Percentiles rank a stretch among this genome's conserved stretches.
Conservation (phyloP, 2,329 filamentous ascomycete genomes). For the Cladosporium sp. region DNA sequence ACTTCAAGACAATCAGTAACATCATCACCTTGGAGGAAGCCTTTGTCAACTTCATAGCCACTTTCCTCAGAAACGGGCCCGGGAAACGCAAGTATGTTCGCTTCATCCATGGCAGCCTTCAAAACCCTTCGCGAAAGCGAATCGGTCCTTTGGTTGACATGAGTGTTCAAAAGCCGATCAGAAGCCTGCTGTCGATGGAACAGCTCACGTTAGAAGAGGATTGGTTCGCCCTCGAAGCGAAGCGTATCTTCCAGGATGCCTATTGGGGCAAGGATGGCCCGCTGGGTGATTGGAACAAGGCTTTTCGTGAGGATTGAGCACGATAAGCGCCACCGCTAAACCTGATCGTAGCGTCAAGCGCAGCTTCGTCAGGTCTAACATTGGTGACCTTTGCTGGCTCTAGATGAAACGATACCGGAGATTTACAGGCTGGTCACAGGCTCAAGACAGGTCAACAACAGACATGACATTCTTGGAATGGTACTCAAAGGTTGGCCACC, state of each 20-base stretch:
- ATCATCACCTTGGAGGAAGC: neutral
- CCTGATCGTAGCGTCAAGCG: too few species aligned
- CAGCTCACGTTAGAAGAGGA: neutral
- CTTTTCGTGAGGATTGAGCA: neutral
- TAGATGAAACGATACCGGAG: too few species aligned
- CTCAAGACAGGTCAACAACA: too few species aligned
- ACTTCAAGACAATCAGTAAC: neutral
- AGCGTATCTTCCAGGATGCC: neutral
- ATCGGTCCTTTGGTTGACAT: neutral
- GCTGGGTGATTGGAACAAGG: neutral
- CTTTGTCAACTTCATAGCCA: neutral
- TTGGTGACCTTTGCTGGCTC: too few species aligned
- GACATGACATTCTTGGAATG: too few species aligned
- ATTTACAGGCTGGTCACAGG: too few species aligned
- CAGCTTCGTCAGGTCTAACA: too few species aligned
- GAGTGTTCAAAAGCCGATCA: too few species aligned
- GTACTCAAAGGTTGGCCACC: too few species aligned
- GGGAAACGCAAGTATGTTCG: neutral
- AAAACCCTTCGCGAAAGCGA: neutral
- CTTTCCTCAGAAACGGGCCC: neutral
- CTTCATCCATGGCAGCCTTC: neutral
- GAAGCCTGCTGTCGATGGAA: neutral
- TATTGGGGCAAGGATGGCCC: neutral
- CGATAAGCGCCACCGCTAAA: too few species aligned
- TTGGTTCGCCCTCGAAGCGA: neutral